Base-by-base conservation (phyloP, 257 asterid species). In the Solanum corneliomulleri region DNA sequence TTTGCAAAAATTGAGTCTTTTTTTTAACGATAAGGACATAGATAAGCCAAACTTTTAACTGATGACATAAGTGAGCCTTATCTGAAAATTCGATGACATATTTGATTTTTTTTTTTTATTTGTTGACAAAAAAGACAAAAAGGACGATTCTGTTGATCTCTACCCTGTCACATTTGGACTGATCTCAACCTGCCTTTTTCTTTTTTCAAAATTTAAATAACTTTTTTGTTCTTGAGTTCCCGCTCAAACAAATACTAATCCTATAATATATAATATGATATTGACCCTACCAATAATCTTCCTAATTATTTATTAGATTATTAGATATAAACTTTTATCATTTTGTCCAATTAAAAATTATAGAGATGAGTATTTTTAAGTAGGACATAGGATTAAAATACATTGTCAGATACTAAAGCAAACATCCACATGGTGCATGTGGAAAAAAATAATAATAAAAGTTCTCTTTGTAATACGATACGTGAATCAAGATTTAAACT, bases 341-440 rank as follows among this genome's bases (percentile, higher is more conserved):
- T 4, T 9, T 25, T 78, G 16, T 6, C 25, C 62, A 78, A 78
- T 78, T 78, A 9, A 78, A 78, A 15, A 78, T 37, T 37, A 6
- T 37, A 6, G 39, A 37, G 7, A 37, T 37, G 39, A 37, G 39
- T 37, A 37, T 37, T 33, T 33, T 25, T 44, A 27, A 13, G 62
- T 78, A 78, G 84, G 66, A 45, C n/a, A 78, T 45, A 27, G 42
- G 66, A 47, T 80, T 16, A 31, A 80, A 44, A 66, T 33, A 56
- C 33, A 42, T 47, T 16, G 27, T 18, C 68, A 47, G 85, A 49
- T 80, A 47, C 85, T 80, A 80, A 80, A 37, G 39, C 39, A 37
- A 37, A 37, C 39, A 3, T 47, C 84, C 84, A 47, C 84, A 80
- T 47, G 68, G 68, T 77, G 47, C 13, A 77, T 7, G 39, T 78